Conservation (phyloP, 148 eudicot genomes). For the Cornus florida region DNA sequence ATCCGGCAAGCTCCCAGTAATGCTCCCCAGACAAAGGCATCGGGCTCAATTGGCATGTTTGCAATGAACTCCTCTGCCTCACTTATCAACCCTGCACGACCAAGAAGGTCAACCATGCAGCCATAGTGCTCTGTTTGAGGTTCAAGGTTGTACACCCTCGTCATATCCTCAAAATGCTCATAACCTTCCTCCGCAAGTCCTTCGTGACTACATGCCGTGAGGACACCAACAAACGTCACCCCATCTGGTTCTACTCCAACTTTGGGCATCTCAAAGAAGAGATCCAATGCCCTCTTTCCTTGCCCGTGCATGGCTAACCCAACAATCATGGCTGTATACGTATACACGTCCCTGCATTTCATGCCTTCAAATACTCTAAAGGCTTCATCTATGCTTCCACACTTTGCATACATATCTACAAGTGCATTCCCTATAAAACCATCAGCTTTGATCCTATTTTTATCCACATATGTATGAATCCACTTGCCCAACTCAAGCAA, state of each 20-base stretch:
- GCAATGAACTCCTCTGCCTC: slow-evolving; percentile 29
- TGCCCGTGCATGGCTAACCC: slow-evolving; percentile 33
- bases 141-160: slow-evolving; percentile 12
- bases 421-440: slow-evolving; percentile 32
- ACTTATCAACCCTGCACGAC: slow-evolving; percentile 32
- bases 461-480: slow-evolving; percentile 30
- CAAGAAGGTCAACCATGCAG: slow-evolving; percentile 37
- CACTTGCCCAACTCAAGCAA: slow-evolving; percentile 27
- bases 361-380: slow-evolving; percentile 18
- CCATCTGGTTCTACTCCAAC: slow-evolving; percentile 22
- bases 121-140: slow-evolving; percentile 33
- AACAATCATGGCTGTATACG: slow-evolving; percentile 23
- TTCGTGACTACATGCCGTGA: slow-evolving; percentile 29
- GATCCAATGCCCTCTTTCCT: slow-evolving; percentile 24
- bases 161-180: slow-evolving; percentile 28
- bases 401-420: slow-evolving; percentile 36
- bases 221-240: slow-evolving; percentile 27
- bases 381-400: slow-evolving; percentile 30
- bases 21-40: slow-evolving; percentile 29
- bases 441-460: slow-evolving; percentile 17
- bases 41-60: slow-evolving; percentile 30
- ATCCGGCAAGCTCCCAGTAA: slow-evolving; percentile 33
- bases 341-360: slow-evolving; percentile 25
- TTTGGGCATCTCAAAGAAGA: slow-evolving; percentile 27
- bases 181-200: slow-evolving; percentile 28